Conservation (phyloP, 2,329 filamentous ascomycete genomes). For the Ophiocordyceps sinensis region DNA sequence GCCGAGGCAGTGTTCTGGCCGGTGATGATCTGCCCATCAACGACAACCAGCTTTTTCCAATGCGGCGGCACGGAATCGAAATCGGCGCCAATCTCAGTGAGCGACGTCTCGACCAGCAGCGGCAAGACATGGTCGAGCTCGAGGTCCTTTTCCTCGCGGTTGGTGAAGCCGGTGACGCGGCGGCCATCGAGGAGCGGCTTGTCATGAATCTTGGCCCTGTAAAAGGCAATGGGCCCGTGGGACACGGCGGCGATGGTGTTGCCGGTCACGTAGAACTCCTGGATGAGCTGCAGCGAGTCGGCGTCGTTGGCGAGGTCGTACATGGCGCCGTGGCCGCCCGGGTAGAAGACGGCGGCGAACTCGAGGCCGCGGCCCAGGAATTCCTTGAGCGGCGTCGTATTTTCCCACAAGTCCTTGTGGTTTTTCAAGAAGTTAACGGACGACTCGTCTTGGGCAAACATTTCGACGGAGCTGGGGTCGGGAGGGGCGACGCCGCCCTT, state of each 20-base stretch:
- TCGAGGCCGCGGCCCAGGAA: slow-evolving; percentile 42
- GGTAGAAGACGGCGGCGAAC: slow-evolving; percentile 48
- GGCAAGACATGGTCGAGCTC: slow-evolving; percentile 39
- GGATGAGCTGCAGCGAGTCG: slow-evolving; percentile 43
- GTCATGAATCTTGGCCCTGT: slow-evolving; percentile 40
- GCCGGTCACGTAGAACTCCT: slow-evolving; percentile 44
- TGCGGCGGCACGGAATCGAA: slow-evolving; percentile 40
- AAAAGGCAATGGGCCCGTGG: slow-evolving; percentile 51
- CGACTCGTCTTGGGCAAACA: slow-evolving; percentile 37
- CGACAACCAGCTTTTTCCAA: slow-evolving; percentile 33
- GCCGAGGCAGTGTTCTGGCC: slow-evolving; percentile 44
- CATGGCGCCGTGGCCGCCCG: slow-evolving; percentile 49
- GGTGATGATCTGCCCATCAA: slow-evolving; percentile 38
- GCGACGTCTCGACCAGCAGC: slow-evolving; percentile 40
- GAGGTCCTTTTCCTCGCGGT: slow-evolving; percentile 38
- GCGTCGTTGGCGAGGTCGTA: slow-evolving; percentile 47
- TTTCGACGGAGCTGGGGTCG: slow-evolving; percentile 41
- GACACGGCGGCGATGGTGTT: slow-evolving; percentile 55
- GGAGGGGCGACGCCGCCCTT: slow-evolving; percentile 46
- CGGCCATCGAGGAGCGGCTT: slow-evolving; percentile 39
- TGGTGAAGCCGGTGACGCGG: slow-evolving; percentile 46
- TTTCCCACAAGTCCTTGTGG: slow-evolving; percentile 46
- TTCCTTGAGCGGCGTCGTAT: slow-evolving; percentile 41
- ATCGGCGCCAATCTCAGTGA: slow-evolving; percentile 35
- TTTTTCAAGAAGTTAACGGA: slow-evolving; percentile 39